phyloP scores from a whole-genome alignment of 805 yeast species.

The Millerago galiae region DNA sequence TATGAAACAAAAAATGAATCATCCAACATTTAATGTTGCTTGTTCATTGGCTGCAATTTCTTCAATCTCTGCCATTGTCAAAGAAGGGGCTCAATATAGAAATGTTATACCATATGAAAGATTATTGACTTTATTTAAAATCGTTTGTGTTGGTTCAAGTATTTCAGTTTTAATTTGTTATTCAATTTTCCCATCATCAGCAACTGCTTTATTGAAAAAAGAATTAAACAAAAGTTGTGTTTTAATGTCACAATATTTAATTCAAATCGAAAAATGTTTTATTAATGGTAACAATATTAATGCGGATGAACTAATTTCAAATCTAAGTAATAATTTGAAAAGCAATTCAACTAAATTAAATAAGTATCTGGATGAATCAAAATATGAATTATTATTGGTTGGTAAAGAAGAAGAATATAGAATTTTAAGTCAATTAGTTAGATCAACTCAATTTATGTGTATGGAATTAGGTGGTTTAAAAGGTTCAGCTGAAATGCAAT shows the following conservation, averaged over 20 bases:
- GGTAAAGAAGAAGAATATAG: constrained; percentile 54
- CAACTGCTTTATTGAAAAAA: constrained; percentile 38
- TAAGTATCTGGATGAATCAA: constrained; percentile 47
- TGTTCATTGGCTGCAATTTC: constrained; percentile 72
- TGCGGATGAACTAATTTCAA: constrained; percentile 28
- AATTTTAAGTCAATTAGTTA: constrained; percentile 39
- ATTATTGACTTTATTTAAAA: constrained; percentile 45
- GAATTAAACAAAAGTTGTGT: constrained; percentile 46
- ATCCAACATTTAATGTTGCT: constrained; percentile 72
- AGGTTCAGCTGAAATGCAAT: constrained; percentile 63
- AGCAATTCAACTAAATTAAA: constrained; percentile 34
- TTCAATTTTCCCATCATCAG: constrained; percentile 57
- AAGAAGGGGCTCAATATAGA: constrained; percentile 63
- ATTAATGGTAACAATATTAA: constrained; percentile 36
- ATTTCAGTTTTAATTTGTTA: constrained; percentile 57
- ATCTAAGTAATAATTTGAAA: constrained; percentile 33
- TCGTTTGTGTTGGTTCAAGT: constrained; percentile 55
- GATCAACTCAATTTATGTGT: constrained; percentile 43
- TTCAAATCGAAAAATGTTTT: constrained; percentile 42
- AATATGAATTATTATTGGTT: constrained; percentile 46
- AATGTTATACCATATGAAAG: constrained; percentile 50
- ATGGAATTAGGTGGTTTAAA: constrained; percentile 61
- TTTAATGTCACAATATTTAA: constrained; percentile 43
- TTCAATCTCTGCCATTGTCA: constrained; percentile 61
- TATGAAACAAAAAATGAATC: constrained; percentile 59